Base-by-base conservation (phyloP, 192 early-diverging fungal species). In the Coemansia sp. region DNA sequence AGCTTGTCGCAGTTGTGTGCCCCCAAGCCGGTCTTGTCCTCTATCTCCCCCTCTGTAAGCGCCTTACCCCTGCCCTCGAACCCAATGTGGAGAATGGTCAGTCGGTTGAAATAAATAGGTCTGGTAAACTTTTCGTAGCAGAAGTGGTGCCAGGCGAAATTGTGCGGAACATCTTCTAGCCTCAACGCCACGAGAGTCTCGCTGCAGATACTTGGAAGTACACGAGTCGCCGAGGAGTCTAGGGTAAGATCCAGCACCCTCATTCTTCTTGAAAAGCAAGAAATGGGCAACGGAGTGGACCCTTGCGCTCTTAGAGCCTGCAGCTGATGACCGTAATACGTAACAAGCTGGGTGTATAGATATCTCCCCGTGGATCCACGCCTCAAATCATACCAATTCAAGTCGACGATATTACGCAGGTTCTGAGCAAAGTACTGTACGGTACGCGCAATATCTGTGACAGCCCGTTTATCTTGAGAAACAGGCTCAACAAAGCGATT, bases 101-200 rank as follows among this genome's bases (percentile, higher is more conserved):
- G 49, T 9, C 49, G 49, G 9, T 10, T 17, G 1, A 52, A 52
- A 23, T 2, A 19, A 26, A 52, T 52, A 10, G 49, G 49, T 26
- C n/a, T 0, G 23, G 19, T 19, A 9, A 26, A 52, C 19, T 5
- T 10, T 5, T 52, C 19, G 49, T 52, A 52, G 6, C 49, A 19
- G 1, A 52, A 52, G 19, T 52, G 49, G 49, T 52, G 49, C 49
- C 49, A 52, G 23, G 49, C n/a, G 23, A 52, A 52, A 26, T 52
- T 52, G 23, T 19, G 49, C 6, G 49, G 49, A 52, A 52, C 49
- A 19, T 52, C 19, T 3, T 19, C 9, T 1, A 52, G 4, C 49
- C 10, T 26, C 19, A 52, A 19, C 6, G 2, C n/a, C n/a, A 5
- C 3, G 9, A 52, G 49, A 10, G 49, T 52, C 58, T 35, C 58